Base-by-base conservation (phyloP, 495 filamentous ascomycete species). In the Neurospora sp. region DNA sequence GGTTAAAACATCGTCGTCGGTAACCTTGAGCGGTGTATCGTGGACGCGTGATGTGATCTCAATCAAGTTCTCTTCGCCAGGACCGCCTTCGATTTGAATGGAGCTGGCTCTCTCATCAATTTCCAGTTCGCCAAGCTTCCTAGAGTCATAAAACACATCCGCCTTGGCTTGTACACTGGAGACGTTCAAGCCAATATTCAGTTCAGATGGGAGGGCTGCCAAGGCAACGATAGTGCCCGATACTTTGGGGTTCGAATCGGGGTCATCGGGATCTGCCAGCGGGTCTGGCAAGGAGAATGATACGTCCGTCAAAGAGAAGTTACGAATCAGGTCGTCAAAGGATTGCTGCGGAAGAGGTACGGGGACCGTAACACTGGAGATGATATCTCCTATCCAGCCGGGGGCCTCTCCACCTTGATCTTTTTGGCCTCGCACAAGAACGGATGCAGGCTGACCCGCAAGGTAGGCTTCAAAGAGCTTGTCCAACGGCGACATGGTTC, bases 181-280 rank as follows among this genome's bases (percentile, higher is more conserved):
- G 71, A 98, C 93, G 73, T 92, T 87, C 61, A 99, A 80, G 16
- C 86, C 84, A 76, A 99, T 90, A 75, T 94, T 92, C 88, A 98
- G 91, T 79, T 97, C 91, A 31, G 93, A 84, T 0, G 96, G 96
- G 27, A 98, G 79, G 22, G 79, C 88, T 35, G 96, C 89, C 3
- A 92, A 82, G 20, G 92, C 94, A 72, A 92, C 84, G 35, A 97
- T 91, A 45, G 90, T 87, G 3, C 94, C 94, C 53, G 93, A 96
- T 3, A 99, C 88, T 48, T 86, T 88, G 8, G 94, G 94, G 72
- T 91, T 87, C 0, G 92, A 84, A 37, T 91, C 88, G 3, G 93
- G 91, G n/a, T 91, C 87, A 70, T 87, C 89, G 1, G 93, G 92
- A 2, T 92, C 88, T 18, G 93, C 93, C 69, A 90, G 87, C 16